Evolutionary conservation across 768 basidiomycete species (phyloP), one percentile per base, ranked within the genome.

Genomic region (Hericium rajendrae): DNA sequence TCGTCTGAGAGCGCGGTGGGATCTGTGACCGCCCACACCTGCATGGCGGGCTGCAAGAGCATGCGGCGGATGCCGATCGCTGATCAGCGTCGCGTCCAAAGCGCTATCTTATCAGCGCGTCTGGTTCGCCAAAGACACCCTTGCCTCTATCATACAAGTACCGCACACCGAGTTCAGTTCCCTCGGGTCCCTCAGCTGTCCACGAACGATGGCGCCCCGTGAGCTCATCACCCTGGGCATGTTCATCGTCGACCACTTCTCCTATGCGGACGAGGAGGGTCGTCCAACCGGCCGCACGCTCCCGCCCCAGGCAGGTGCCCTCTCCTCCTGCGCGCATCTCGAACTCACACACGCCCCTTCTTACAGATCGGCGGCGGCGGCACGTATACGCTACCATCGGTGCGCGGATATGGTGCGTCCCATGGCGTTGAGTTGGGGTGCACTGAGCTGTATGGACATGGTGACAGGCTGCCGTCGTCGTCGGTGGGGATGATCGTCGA

Each of bases 311-410:
- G 24, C 81, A 86, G 77, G 83, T n/a, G n/a, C 15, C 28, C n/a
- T 68, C 73, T 72, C 76, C 56, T 38, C 22, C 48, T 39, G 48
- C 20, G 22, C 52, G 16, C 4, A 38, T 40, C 38, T 12, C 32
- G n/a, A n/a, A n/a, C n/a, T n/a, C n/a, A n/a, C n/a, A n/a, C n/a
- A n/a, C n/a, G n/a, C n/a, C n/a, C n/a, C n/a, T n/a, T n/a, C n/a
- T n/a, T n/a, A n/a, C n/a, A n/a, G 84, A 92, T 94, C 61, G 93
- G 93, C 24, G 93, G 93, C 0, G 94, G 90, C 1, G 93, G 93
- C 2, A 90, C 86, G 0, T 90, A 88, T 69, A n/a, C n/a, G 88
- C 88, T 54, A 73, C 77, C 43, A 77, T 95, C 48, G 93, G 90
- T 2, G 84, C 90, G 24, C 79, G 93, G 50, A 82, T 94, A 67